Conservation (phyloP, 2,329 filamentous ascomycete genomes). For the Eutypella sp. region DNA sequence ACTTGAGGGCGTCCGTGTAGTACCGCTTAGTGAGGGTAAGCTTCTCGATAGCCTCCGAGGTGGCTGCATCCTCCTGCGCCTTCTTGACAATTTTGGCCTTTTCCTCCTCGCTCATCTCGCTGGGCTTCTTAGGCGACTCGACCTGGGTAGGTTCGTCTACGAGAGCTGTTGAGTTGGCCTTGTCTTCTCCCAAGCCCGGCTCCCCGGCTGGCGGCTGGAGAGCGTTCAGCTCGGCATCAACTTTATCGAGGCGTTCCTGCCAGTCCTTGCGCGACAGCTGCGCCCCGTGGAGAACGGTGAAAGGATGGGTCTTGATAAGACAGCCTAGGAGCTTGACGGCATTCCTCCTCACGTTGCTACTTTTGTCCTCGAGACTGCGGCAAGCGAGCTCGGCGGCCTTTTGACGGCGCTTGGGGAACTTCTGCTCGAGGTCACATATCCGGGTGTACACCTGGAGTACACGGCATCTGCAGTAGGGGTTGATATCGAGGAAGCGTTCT, state of each 20-base stretch:
- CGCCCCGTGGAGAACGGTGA: conserved; percentile 84
- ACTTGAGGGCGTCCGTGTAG: conserved; percentile 87
- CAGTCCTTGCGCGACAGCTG: conserved; percentile 82
- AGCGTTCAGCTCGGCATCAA: conserved; percentile 75
- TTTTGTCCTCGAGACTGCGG: conserved; percentile 92
- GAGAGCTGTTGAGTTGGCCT: conserved; percentile 62
- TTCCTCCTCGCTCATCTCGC: conserved; percentile 72
- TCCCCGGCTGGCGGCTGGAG: conserved; percentile 73
- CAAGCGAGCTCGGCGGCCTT: conserved; percentile 81
- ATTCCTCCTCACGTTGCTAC: conserved; percentile 92
- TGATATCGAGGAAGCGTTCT: conserved; percentile 92
- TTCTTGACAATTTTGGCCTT: conserved; percentile 69
- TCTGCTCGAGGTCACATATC: conserved; percentile 90
- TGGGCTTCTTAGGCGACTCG: conserved; percentile 61
- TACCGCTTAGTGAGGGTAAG: conserved; percentile 84
- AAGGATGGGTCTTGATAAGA: conserved; percentile 90
- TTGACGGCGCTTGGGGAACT: conserved; percentile 89
- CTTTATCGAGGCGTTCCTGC: conserved; percentile 73
- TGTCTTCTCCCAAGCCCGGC: conserved; percentile 66
- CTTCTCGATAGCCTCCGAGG: conserved; percentile 81
- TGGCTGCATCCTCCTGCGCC: conserved; percentile 80
- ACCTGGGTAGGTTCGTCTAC: conserved; percentile 86
- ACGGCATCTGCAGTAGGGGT: conserved; percentile 90
- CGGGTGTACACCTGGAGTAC: conserved; percentile 90
- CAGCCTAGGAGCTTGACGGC: conserved; percentile 88